Evolutionary conservation across 768 basidiomycete genomes (phyloP), one percentile per base, ranked within the genome.

Genomic region (Mycena kentingensis): DNA sequence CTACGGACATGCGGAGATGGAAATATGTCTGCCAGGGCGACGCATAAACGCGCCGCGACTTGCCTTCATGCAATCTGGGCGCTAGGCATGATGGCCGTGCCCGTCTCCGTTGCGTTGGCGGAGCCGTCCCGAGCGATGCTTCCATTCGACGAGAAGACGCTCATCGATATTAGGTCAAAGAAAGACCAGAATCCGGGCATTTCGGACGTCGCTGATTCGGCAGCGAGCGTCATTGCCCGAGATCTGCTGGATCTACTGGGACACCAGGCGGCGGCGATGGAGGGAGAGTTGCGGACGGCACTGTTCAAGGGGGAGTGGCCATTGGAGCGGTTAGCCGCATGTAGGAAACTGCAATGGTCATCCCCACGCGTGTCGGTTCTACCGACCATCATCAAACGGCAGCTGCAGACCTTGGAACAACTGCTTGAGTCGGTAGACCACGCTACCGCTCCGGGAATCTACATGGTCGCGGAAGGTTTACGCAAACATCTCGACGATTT

Each of bases 61-160:
- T 73, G 71, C 55, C 57, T 73, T 12, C 68, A 68, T 21, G 71
- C 74, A 4, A 74, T 74, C 12, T 74, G 73, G 73, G 73, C 74
- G 1, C 57, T 76, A 37, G 69, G 66, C n/a, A 73, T 76, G 72
- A 70, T 76, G 64, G 62, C 69, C 13, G 65, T 73, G 15, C 70
- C 70, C 24, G 47, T 46, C 47, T 48, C 37, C 38, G 43, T 48
- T 35, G 29, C 58, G 34, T 55, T 49, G 24, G 15, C 48, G 2
- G 32, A 46, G 25, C 38, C 51, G 12, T 64, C 60, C 11, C 58
- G 62, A 6, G 46, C 53, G 31, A 63, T 58, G 1, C 61, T 71
- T 21, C 56, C 62, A 13, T 75, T 75, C 44, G 70, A 69, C 47
- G 72, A 73, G 50, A 61, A 67, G 35, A 70, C 70, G 0, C 57